Evolutionary conservation across 305 asterid genomes (phyloP).

Genomic region (Petunia hybrid): DNA sequence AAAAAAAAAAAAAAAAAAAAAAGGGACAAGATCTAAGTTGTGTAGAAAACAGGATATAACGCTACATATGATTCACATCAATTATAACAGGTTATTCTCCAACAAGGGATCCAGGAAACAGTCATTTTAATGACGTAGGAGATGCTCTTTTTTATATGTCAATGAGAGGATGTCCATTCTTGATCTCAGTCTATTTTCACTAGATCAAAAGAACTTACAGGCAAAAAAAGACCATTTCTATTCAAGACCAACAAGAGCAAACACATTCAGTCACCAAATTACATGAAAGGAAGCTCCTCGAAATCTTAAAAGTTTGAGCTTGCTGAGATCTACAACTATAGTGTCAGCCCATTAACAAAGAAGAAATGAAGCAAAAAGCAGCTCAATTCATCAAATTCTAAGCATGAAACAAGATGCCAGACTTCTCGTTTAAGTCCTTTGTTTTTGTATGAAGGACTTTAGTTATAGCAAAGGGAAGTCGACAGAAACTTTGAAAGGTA

Average conservation of each 20-base stretch:
- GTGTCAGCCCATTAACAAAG: conserved; percentile 14
- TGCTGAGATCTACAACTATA: neutral
- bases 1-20: too few relatives aligned
- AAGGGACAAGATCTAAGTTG: conserved; percentile 1
- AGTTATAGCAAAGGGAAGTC: neutral
- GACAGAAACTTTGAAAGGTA: conserved; percentile 9
- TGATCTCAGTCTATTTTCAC: neutral
- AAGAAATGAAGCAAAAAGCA: neutral
- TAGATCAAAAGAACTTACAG: neutral
- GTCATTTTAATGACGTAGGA: too few relatives aligned
- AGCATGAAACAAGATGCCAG: neutral
- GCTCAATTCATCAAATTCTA: neutral
- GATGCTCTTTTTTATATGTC: too few relatives aligned
- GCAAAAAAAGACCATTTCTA: neutral
- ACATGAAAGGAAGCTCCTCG: neutral
- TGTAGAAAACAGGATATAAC: neutral
- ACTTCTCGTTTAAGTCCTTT: neutral
- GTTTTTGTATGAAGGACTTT: neutral
- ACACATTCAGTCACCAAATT: neutral
- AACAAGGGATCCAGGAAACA: neutral
- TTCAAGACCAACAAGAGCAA: neutral
- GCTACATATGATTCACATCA: neutral
- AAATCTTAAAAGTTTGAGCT: neutral
- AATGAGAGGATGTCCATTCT: too few relatives aligned
- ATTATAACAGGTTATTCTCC: neutral